Percentiles rank a stretch among this genome's conserved stretches.
Evolutionary conservation across 305 asterid species (phyloP).

Genomic region (Fraxinus floribunda): DNA sequence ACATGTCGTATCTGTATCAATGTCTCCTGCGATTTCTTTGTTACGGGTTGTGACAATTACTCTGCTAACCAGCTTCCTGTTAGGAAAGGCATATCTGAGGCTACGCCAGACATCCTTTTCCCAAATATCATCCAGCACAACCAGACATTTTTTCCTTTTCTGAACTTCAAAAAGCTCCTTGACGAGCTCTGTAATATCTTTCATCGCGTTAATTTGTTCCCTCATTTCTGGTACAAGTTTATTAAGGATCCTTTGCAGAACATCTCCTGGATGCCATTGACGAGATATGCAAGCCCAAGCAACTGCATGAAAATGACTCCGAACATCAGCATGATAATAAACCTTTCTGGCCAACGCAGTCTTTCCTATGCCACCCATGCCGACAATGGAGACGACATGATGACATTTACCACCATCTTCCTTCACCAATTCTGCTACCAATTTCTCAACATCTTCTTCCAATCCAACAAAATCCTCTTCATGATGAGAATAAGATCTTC

Average conservation of each 20-base stretch:
- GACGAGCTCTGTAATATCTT: slow-evolving; percentile 33
- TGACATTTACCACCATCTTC: slow-evolving; percentile 16
- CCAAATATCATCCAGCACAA: slow-evolving; percentile 59
- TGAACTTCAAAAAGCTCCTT: slow-evolving; percentile 36
- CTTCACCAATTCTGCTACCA: slow-evolving; percentile 30
- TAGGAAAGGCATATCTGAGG: slow-evolving; percentile 39
- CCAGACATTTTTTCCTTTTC: slow-evolving; percentile 38
- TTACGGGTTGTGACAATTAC: slow-evolving; percentile 51
- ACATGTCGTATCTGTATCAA: slow-evolving; percentile 35
- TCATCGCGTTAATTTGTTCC: slow-evolving; percentile 22
- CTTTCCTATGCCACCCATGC: slow-evolving; percentile 56
- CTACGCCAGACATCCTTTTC: slow-evolving; percentile 43
- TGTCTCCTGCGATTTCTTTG: slow-evolving; percentile 34
- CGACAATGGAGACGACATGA: slow-evolving; percentile 32
- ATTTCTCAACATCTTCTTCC: slow-evolving; percentile 36
- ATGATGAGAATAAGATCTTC: slow-evolving; percentile 37
- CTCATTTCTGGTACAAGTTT: slow-evolving; percentile 42
- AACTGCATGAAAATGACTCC: slow-evolving; percentile 33
- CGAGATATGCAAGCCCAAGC: slow-evolving; percentile 56
- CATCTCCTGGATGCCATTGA: slow-evolving; percentile 44
- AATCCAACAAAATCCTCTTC: slow-evolving; percentile 51
- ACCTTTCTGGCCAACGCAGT: slow-evolving; percentile 46
- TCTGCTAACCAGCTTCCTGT: slow-evolving; percentile 32
- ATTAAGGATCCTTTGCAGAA: slow-evolving; percentile 41
- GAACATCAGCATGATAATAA: slow-evolving; percentile 28